Percentiles rank a stretch among this genome's conserved stretches.
Evolutionary conservation across 2,329 filamentous ascomycete species (phyloP).

Genomic region (Pseudocercospora fijiensis): DNA sequence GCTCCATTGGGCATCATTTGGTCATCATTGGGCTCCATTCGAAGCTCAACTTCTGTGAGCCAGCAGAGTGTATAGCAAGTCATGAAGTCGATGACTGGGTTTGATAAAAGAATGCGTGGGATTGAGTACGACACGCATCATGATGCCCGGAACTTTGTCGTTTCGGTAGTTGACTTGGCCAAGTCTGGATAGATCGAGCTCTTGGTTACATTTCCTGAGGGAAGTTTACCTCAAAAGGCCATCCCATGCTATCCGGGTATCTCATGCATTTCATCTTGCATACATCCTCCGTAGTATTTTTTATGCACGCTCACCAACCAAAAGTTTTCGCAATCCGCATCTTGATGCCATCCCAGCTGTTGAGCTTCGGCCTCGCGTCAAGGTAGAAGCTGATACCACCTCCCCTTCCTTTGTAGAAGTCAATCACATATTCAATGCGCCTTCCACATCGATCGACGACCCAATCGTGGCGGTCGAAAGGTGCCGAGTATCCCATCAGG

Average conservation of each 20-base stretch:
- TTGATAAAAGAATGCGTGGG: neutral
- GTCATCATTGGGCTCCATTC: neutral
- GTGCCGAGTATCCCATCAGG: constrained; percentile 76
- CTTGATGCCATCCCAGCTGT: constrained; percentile 60
- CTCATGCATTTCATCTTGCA: constrained; percentile 7
- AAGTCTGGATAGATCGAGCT: neutral
- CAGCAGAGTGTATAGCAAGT: neutral
- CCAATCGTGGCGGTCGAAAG: constrained; percentile 98
- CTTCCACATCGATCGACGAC: constrained; percentile 87
- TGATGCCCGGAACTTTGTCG: neutral
- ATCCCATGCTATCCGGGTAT: constrained; percentile 7
- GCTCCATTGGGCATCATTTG: neutral
- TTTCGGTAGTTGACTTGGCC: neutral
- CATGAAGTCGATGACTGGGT: neutral
- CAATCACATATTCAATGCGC: constrained; percentile 90
- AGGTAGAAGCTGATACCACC: constrained; percentile 59
- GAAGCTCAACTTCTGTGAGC: neutral
- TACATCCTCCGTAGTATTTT: neutral
- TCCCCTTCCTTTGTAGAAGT: constrained; percentile 81
- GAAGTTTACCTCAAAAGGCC: neutral
- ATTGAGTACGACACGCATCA: neutral
- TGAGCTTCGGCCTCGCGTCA: constrained; percentile 65
- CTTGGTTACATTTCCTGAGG: neutral
- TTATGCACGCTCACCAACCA: constrained; percentile 21
- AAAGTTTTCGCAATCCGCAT: constrained; percentile 49